Percentiles rank a stretch among this genome's conserved stretches.
Evolutionary conservation across 202 grass and related monocot genomes (phyloP).

Genomic region (Eragrostis tef): DNA sequence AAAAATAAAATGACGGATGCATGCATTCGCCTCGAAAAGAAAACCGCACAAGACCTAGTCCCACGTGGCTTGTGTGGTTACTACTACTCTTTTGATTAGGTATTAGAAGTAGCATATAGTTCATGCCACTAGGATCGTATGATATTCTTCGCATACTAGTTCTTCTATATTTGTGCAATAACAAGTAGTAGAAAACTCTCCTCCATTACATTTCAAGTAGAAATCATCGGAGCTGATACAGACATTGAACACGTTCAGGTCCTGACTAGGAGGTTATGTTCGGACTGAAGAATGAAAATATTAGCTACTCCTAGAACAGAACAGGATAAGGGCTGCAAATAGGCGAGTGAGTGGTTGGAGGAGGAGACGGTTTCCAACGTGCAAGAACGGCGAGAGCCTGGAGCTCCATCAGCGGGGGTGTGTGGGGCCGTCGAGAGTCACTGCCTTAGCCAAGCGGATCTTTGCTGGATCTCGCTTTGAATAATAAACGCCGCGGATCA

Average conservation of each 20-base stretch:
- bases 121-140: too few relatives aligned
- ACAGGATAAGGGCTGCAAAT: conserved; percentile 46
- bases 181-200: too few relatives aligned
- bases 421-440: conserved; percentile 46
- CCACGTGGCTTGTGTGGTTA: not conserved
- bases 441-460: conserved; percentile 53
- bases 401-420: not conserved
- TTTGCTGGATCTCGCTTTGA: conserved; percentile 61
- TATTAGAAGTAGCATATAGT: too few relatives aligned
- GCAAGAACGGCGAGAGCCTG: conserved; percentile 29
- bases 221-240: too few relatives aligned
- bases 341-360: conserved; percentile 35
- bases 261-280: too few relatives aligned
- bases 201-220: too few relatives aligned
- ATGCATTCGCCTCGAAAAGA: not conserved
- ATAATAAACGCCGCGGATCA: conserved; percentile 45
- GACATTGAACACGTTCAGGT: too few relatives aligned
- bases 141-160: too few relatives aligned
- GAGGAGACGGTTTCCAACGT: conserved; percentile 21
- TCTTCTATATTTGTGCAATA: too few relatives aligned
- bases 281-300: not conserved
- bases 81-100: not conserved
- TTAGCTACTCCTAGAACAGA: not conserved
- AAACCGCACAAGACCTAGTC: conserved; percentile 3
- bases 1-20: not conserved